Conservation (phyloP, 2,329 filamentous ascomycete species). For the Penicillium sp. region DNA sequence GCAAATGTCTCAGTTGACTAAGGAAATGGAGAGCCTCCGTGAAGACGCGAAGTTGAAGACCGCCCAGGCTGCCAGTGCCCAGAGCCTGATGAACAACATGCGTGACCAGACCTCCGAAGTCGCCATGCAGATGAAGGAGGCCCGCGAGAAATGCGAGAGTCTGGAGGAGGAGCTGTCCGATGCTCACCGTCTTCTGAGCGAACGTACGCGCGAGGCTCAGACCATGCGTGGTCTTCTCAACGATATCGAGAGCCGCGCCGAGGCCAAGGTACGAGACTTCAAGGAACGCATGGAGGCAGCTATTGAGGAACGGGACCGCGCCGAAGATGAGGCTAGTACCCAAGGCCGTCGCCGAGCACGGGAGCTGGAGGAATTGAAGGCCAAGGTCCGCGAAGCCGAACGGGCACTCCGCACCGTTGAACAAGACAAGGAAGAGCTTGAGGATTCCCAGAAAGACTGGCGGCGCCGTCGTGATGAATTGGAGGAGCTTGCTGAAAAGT, state of each 20-base stretch:
- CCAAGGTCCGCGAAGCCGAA: constrained; percentile 77
- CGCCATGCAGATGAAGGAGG: constrained; percentile 86
- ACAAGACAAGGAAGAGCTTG: constrained; percentile 75
- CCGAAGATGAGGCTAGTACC: constrained; percentile 84
- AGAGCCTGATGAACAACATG: constrained; percentile 86
- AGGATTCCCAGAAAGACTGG: constrained; percentile 71
- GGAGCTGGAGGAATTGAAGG: constrained; percentile 82
- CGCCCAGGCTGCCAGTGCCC: constrained; percentile 79
- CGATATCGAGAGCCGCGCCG: constrained; percentile 80
- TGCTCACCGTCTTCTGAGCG: constrained; percentile 78
- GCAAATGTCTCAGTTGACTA: constrained; percentile 64
- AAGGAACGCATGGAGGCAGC: constrained; percentile 82
- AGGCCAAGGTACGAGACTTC: constrained; percentile 82
- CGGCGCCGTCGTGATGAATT: constrained; percentile 71
- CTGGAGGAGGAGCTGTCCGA: constrained; percentile 91
- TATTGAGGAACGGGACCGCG: constrained; percentile 87
- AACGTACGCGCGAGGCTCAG: constrained; percentile 87
- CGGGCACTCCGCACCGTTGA: constrained; percentile 67
- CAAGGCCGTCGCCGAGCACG: constrained; percentile 72
- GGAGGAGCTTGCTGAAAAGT: constrained; percentile 66
- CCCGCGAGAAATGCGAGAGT: constrained; percentile 74
- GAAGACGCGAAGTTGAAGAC: constrained; percentile 83
- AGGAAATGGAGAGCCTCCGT: constrained; percentile 65
- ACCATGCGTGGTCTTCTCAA: constrained; percentile 88
- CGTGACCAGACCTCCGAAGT: constrained; percentile 88